phyloP scores from a whole-genome alignment of 75 land plant species.

The Picea sitchensis region DNA sequence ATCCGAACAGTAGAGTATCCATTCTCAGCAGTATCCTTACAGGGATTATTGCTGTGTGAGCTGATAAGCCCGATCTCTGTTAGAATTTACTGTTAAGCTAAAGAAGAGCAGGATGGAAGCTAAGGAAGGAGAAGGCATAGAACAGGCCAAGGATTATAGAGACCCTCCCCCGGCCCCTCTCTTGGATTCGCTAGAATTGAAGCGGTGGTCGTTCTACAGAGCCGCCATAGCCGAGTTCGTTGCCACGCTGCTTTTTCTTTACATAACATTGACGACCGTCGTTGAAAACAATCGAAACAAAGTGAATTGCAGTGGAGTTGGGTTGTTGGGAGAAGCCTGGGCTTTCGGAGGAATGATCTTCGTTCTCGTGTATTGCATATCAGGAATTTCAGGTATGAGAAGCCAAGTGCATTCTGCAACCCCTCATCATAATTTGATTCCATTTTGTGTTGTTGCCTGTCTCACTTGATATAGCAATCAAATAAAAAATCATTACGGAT shows the following conservation, averaged over 20 bases:
- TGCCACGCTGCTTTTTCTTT: conserved; percentile 51
- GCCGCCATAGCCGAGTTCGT: conserved; percentile 59
- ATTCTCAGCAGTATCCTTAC: too few relatives aligned
- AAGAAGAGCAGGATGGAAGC: not conserved
- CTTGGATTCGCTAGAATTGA: conserved; percentile 25
- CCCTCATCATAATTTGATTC: not conserved
- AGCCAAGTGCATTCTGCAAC: not conserved
- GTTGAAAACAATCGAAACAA: conserved; percentile 19
- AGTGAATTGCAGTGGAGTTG: conserved; percentile 33
- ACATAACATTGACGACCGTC: conserved; percentile 49
- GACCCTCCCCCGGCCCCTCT: conserved; percentile 54
- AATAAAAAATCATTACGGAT: too few relatives aligned
- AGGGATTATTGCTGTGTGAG: too few relatives aligned
- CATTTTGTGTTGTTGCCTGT: too few relatives aligned
- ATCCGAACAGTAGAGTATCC: too few relatives aligned
- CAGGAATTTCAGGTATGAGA: conserved; percentile 48
- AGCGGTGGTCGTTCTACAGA: conserved; percentile 49
- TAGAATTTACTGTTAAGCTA: too few relatives aligned
- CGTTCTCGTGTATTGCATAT: conserved; percentile 58
- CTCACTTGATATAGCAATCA: too few relatives aligned
- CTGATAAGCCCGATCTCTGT: too few relatives aligned
- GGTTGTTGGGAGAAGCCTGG: conserved; percentile 52
- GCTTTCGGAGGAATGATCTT: conserved; percentile 62
- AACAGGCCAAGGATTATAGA: conserved; percentile 31
- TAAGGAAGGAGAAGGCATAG: conserved; percentile 12